Base-by-base conservation (phyloP, 2,329 filamentous ascomycete species). In the Fusarium sublunatum region DNA sequence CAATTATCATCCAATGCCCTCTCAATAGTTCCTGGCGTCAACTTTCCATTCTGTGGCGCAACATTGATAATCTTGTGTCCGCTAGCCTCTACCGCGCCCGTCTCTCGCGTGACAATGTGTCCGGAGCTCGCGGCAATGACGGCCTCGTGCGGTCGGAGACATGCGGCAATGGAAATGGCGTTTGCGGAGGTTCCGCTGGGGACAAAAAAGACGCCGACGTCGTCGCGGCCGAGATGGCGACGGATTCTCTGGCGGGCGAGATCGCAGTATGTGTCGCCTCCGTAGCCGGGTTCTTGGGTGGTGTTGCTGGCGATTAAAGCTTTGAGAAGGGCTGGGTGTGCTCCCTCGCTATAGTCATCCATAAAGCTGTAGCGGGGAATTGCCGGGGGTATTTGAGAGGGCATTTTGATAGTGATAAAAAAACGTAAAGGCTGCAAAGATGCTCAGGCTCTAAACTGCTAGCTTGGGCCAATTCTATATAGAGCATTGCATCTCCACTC, bases 61-160 rank as follows among this genome's bases (percentile, higher is more conserved):
- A 82, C 81, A 2, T 78, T 76, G 65, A 83, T 83, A 35, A 83
- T 81, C 58, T 83, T 83, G 70, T 83, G 82, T 0, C 81, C 81
- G 6, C 77, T 80, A 1, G 81, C 80, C 58, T 83, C 81, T 6
- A 83, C 80, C 1, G 82, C 82, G 2, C 82, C 81, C 0, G 81
- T 81, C 63, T 83, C 81, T 25, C 81, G 76, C 8, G 75, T 77
- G 6, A 82, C 79, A 29, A 83, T 83, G 42, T 83, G 81, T 0
- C 82, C 81, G 0, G 81, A 78, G 24, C 78, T 78, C 2, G 81
- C 76, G 4, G 81, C 80, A n/a, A 83, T 78, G 15, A 83, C 81
- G 2, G 81, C 81, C 54, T 83, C 82, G 49, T 82, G 81, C 0
- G 81, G 80, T 1, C 81, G 76, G 6, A 83, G 71, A 35, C 81